phyloP scores from a whole-genome alignment of 768 basidiomycete genomes.

The Phaffia tasmanica region DNA sequence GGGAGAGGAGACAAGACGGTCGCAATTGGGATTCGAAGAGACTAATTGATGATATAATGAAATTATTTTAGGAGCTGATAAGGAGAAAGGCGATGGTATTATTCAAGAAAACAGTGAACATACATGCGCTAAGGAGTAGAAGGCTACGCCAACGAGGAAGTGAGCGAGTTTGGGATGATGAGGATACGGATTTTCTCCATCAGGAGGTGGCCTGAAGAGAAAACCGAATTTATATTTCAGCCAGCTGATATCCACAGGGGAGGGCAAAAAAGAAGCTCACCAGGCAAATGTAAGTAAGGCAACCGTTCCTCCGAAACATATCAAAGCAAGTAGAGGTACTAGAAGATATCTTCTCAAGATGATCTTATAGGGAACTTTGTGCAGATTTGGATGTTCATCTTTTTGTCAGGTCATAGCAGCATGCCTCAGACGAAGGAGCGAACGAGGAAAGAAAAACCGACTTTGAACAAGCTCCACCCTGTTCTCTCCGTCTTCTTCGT shows the following conservation, averaged over 20 bases:
- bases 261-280: neutral
- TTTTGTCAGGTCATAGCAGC: neutral
- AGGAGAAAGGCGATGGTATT: neutral
- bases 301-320: slow-evolving; percentile 6
- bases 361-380: slow-evolving; percentile 18
- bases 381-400: no score
- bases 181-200: slow-evolving; percentile 3
- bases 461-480: slow-evolving; percentile 13
- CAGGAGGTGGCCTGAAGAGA: slow-evolving; percentile 10
- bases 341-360: slow-evolving; percentile 13
- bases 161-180: slow-evolving; percentile 5
- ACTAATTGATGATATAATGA: neutral
- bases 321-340: slow-evolving; percentile 18
- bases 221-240: neutral
- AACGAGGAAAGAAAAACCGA: slow-evolving; percentile 1
- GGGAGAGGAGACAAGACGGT: slow-evolving; percentile 7
- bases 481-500: slow-evolving; percentile 14
- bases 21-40: slow-evolving; percentile 20
- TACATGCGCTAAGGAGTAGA: slow-evolving; percentile 23
- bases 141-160: slow-evolving; percentile 10
- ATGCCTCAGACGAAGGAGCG: neutral
- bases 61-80: neutral
- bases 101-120: neutral
- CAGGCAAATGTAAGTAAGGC: slow-evolving; percentile 17
- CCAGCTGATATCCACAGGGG: neutral